Percentiles rank a stretch among this genome's conserved stretches.
These are phyloP conservation scores for Candida alai DNA, from an alignment of 805 yeast species.

Conservation along the genomic window DNA sequence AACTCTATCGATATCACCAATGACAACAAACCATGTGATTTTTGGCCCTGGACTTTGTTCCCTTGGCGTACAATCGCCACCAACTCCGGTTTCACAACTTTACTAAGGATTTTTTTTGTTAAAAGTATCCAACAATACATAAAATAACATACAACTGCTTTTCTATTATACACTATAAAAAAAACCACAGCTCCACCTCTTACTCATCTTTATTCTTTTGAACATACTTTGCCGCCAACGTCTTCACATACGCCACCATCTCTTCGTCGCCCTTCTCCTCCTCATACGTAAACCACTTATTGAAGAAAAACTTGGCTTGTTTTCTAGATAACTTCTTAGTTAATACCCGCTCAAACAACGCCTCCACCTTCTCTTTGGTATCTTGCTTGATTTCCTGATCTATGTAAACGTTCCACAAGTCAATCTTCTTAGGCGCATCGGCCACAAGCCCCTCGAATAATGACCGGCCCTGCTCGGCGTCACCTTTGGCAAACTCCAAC, in stretches of 20 bases:
- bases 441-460: constrained; percentile 87
- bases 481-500: constrained; percentile 82
- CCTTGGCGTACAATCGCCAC: too few species aligned
- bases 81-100: too few species aligned
- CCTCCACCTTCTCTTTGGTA: constrained; percentile 60
- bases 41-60: too few species aligned
- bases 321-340: constrained; percentile 67
- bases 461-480: constrained; percentile 91
- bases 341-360: constrained; percentile 77
- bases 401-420: constrained; percentile 91
- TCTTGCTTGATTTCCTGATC: constrained; percentile 84
- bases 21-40: too few species aligned
- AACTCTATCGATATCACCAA: too few species aligned
- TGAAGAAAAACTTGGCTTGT: constrained; percentile 92
- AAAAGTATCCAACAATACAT: too few species aligned
- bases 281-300: constrained; percentile 84
- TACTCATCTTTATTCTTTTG: constrained; percentile 18
- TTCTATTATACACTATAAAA: constrained; percentile 1
- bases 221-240: constrained; percentile 82
- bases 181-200: constrained; percentile 1
- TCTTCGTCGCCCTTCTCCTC: constrained; percentile 64
- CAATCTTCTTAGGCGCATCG: constrained; percentile 88
- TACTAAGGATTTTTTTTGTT: too few species aligned
- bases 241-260: constrained; percentile 79
- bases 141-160: too few species aligned